Evolutionary conservation across 169 alveolate genomes (phyloP).

Genomic region (Sarcocystis neurona): DNA sequence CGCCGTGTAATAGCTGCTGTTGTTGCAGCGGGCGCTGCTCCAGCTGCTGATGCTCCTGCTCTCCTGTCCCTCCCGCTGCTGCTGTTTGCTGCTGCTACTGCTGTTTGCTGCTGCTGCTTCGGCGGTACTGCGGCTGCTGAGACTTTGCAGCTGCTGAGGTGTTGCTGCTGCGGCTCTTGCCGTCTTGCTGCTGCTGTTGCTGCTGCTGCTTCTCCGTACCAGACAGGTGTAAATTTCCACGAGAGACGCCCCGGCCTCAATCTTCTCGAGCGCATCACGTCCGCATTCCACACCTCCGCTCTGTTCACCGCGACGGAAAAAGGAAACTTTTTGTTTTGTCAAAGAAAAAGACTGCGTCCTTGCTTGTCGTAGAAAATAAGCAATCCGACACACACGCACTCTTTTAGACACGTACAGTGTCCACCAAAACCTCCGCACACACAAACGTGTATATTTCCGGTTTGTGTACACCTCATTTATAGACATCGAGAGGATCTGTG

Average conservation of each 20-base stretch:
- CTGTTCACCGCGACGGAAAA: conserved; percentile 46
- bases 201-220: conserved; percentile 60
- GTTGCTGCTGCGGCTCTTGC: background rate
- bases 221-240: conserved; percentile 81
- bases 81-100: background rate
- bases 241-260: conserved; percentile 87
- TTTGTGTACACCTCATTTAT: no score
- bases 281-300: conserved; percentile 86
- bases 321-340: no score
- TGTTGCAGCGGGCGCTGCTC: background rate
- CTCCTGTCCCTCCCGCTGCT: background rate
- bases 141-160: background rate
- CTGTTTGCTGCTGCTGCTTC: background rate
- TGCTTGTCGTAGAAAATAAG: no score
- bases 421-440: no score
- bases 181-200: background rate
- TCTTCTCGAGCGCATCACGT: conserved; percentile 80
- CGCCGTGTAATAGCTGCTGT: no score
- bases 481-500: no score
- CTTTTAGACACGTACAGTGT: no score
- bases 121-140: background rate
- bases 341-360: no score
- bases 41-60: background rate
- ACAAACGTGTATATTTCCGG: no score
- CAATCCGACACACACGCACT: no score